Conservation (phyloP, 768 basidiomycete species). For the Tylopilus sp. region DNA sequence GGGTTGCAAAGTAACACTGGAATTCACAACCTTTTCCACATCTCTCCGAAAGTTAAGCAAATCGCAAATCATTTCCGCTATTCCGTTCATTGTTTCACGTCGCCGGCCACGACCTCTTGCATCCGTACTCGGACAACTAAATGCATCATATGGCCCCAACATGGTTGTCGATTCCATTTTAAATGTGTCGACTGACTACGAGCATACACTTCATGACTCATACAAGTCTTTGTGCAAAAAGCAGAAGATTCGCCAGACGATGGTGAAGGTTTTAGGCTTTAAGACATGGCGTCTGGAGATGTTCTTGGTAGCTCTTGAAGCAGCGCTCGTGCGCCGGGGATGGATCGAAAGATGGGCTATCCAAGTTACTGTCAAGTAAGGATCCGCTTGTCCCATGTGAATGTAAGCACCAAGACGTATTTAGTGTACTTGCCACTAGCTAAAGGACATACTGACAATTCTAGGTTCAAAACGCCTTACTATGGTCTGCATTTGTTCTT, state of each 20-base stretch:
- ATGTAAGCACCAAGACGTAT: background rate
- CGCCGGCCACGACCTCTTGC: conserved; percentile 39
- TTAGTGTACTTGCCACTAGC: too few relatives aligned
- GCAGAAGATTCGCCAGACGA: conserved; percentile 11
- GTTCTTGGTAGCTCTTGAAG: conserved; percentile 51
- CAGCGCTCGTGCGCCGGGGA: conserved; percentile 43
- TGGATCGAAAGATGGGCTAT: conserved; percentile 47
- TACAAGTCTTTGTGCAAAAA: conserved; percentile 9
- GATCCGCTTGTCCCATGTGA: background rate
- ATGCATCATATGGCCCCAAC: conserved; percentile 19
- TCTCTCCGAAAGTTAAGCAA: conserved; percentile 34
- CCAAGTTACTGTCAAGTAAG: conserved; percentile 19
- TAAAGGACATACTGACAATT: background rate
- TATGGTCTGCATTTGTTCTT: background rate
- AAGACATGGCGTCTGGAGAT: conserved; percentile 45
- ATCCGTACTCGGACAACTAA: conserved; percentile 36
- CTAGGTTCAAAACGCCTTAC: background rate
- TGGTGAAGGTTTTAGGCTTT: conserved; percentile 25
- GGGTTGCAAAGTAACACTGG: conserved; percentile 24
- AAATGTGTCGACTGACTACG: conserved; percentile 40
- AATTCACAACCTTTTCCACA: conserved; percentile 40
- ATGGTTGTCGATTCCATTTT: conserved; percentile 34
- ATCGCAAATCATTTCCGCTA: conserved; percentile 39
- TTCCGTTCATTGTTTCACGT: conserved; percentile 41
- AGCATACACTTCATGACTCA: conserved; percentile 7